phyloP scores from a whole-genome alignment of 305 asterid species.

The Fraxinus albicans region DNA sequence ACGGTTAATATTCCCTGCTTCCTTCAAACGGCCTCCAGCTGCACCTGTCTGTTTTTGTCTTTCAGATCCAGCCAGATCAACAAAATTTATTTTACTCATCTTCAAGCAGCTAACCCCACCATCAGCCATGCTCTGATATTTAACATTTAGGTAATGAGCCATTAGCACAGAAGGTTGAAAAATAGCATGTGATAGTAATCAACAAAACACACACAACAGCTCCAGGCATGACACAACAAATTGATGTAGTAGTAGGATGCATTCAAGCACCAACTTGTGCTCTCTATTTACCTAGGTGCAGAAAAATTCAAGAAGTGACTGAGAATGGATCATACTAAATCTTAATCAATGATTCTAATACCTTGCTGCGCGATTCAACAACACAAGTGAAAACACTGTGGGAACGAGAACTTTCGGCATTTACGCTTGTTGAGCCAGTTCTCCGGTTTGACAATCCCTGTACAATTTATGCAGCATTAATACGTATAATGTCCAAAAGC shows the following conservation, averaged over 20 bases:
- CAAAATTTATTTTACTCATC: conserved; percentile 90
- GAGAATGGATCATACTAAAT: background rate
- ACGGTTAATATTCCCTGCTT: conserved; percentile 97
- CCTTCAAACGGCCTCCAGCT: conserved; percentile 98
- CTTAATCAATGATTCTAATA: conserved; percentile 29
- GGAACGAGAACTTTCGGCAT: conserved; percentile 98
- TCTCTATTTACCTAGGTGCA: conserved; percentile 17
- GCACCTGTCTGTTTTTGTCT: conserved; percentile 99
- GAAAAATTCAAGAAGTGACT: conserved; percentile 6
- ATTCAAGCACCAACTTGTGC: background rate
- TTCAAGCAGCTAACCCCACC: conserved; percentile 72
- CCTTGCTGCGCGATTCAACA: conserved; percentile 97
- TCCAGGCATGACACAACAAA: background rate
- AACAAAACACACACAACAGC: background rate
- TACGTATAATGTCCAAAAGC: conserved; percentile 17
- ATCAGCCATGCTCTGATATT: conserved; percentile 69
- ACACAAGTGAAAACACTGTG: conserved; percentile 98
- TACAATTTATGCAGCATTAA: conserved; percentile 22
- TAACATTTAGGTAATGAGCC: conserved; percentile 13
- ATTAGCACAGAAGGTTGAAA: conserved; percentile 21
- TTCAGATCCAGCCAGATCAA: conserved; percentile 99
- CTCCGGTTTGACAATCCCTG: conserved; percentile 95
- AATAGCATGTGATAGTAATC: conserved; percentile 11
- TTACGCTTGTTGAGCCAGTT: conserved; percentile 83
- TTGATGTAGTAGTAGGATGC: conserved; percentile 9